Conservation (phyloP, 768 basidiomycete genomes). For the Lyophyllum semitale region DNA sequence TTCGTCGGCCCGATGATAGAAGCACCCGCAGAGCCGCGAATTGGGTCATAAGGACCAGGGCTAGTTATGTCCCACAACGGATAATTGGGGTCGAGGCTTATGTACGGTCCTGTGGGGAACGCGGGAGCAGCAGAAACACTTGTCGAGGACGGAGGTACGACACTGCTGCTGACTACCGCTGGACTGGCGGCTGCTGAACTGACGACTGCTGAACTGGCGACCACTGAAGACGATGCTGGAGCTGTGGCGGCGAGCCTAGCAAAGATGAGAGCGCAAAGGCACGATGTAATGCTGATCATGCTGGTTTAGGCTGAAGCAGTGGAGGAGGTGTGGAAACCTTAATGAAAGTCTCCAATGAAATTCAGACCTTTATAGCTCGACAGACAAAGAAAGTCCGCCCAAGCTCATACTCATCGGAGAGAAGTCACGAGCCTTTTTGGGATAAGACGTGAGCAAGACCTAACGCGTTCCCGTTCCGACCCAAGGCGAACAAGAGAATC, state of each 20-base stretch:
- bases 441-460: not conserved
- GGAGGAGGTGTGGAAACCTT: not conserved
- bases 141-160: conserved; percentile 17
- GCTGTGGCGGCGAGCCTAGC: conserved; percentile 24
- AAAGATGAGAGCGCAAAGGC: conserved; percentile 36
- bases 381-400: not conserved
- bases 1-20: conserved; percentile 44
- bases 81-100: conserved; percentile 44
- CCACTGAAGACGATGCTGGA: conserved; percentile 24
- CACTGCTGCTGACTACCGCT: conserved; percentile 12
- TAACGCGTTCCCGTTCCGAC: not conserved
- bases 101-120: conserved; percentile 45
- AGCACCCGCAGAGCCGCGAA: conserved; percentile 42
- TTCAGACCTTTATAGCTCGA: conserved; percentile 10
- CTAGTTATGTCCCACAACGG: conserved; percentile 35
- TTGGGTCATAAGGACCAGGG: conserved; percentile 29
- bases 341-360: not conserved
- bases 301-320: conserved; percentile 6
- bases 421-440: not conserved
- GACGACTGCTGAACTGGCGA: conserved; percentile 19
- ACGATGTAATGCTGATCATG: conserved; percentile 40
- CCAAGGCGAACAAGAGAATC: not conserved
- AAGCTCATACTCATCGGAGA: not conserved
- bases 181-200: conserved; percentile 19
- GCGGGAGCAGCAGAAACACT: conserved; percentile 26